Evolutionary conservation across 257 asterid genomes (phyloP), one percentile per base, ranked within the genome.

Genomic region (Coffea eugenioides): DNA sequence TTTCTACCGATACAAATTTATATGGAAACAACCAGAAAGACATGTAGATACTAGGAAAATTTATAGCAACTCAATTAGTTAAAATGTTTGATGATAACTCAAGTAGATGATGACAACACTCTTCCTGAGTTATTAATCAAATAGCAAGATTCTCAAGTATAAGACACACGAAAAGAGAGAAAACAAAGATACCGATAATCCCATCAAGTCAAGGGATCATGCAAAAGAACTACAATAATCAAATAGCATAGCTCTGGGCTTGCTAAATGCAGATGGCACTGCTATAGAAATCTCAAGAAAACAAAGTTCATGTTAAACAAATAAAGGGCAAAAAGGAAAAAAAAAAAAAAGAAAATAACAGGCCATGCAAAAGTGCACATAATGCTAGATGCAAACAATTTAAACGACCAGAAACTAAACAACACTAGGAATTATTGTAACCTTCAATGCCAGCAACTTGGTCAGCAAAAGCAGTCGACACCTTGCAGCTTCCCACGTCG

Each of bases 371-470:
- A 0, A 23, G 21, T 69, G n/a, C 31, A 52, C 74, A 69, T 21
- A 69, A 69, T 41, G 11, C 27, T 16, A 18, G 16, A 20, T 10
- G 46, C 0, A 3, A 43, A 36, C 25, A 39, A 6, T 16, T 15
- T 39, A 69, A 39, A 69, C 23, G 4, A 69, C 43, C 54, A 69
- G 9, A 69, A 41, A 27, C 15, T 41, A 69, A 23, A 69, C 8
- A 41, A 76, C 21, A 64, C 54, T 59, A 77, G 21, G 14, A 70
- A 46, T 54, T 66, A 46, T 31, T 6, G 66, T 75, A 11, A 86
- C 93, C 89, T 80, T 83, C 80, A 75, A 83, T 49, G 80, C 84
- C 86, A 54, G 79, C 83, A 64, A 86, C 85, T 46, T 71, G 59
- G 75, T 80, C 75, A 20, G 88, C 89, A 75, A 90, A 83, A 20